phyloP scores from a whole-genome alignment of 306 rosid species.

The Vigna unguiculata region DNA sequence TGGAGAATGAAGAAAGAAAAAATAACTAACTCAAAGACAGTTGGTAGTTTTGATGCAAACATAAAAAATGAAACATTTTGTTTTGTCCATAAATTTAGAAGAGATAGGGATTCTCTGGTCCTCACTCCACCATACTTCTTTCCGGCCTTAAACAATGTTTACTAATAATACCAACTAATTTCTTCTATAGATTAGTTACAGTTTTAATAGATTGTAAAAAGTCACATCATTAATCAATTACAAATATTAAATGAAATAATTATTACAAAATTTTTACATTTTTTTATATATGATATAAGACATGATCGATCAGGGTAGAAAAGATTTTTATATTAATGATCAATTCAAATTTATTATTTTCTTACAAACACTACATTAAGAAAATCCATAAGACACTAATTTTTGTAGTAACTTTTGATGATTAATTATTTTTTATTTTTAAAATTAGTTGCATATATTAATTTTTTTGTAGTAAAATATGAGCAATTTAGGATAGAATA shows the following conservation, averaged over 20 bases:
- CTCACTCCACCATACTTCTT: constrained; percentile 1
- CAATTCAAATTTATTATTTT: not conserved
- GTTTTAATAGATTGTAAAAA: too few relatives aligned
- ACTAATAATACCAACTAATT: not conserved
- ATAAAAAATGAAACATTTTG: constrained; percentile 19
- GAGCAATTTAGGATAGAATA: too few relatives aligned
- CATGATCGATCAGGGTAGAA: not conserved
- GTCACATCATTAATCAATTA: not conserved
- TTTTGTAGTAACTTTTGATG: too few relatives aligned
- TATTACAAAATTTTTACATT: not conserved
- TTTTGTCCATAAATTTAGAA: constrained; percentile 19
- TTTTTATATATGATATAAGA: not conserved
- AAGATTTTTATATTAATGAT: too few relatives aligned
- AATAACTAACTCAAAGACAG: constrained; percentile 25
- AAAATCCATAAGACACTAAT: too few relatives aligned
- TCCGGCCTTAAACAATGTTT: constrained; percentile 14
- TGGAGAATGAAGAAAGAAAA: constrained; percentile 14
- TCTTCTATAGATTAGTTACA: not conserved
- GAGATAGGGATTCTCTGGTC: constrained; percentile 55
- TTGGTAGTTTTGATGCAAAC: constrained; percentile 20
- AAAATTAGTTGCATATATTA: too few relatives aligned
- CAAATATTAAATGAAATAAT: too few relatives aligned
- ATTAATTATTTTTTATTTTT: too few relatives aligned
- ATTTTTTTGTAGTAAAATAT: too few relatives aligned
- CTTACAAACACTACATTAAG: too few relatives aligned